Evolutionary conservation across 176 grass and related monocot species (phyloP).

Genomic region (Phyllostachys edulis): DNA sequence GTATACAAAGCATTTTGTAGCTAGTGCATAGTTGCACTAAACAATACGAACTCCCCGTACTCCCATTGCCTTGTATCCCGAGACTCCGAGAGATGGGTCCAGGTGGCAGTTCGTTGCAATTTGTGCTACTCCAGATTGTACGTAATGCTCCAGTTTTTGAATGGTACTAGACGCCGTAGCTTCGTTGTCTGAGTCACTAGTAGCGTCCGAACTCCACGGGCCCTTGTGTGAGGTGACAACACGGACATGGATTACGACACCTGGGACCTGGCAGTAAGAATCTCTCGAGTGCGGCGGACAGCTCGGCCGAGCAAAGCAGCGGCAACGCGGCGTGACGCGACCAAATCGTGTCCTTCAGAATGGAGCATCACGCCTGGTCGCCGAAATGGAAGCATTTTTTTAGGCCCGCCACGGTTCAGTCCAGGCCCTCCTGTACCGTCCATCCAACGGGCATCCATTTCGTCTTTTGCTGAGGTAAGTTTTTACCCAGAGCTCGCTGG

Average conservation of each 20-base stretch:
- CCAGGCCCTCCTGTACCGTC: not conserved
- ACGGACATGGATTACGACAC: conserved; percentile 29
- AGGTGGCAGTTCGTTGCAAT: not conserved
- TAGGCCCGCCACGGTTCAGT: not conserved
- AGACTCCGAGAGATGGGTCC: not conserved
- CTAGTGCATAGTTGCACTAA: not conserved
- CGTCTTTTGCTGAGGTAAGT: not conserved
- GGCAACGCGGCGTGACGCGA: conserved; percentile 55
- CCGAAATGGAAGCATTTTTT: conserved; percentile 32
- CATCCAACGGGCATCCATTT: no score
- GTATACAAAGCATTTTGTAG: not conserved
- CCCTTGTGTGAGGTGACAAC: conserved; percentile 44
- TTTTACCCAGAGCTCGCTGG: not conserved
- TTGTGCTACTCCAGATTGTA: no score
- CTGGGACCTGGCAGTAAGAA: conserved; percentile 31
- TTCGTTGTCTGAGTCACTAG: not conserved
- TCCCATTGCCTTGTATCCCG: no score
- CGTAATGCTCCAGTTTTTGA: not conserved
- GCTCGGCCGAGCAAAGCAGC: conserved; percentile 48
- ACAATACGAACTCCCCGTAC: not conserved
- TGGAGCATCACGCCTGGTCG: conserved; percentile 22
- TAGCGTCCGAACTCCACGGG: not conserved
- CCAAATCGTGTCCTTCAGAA: conserved; percentile 33
- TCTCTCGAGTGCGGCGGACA: conserved; percentile 39
- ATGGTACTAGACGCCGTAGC: not conserved